phyloP scores from a whole-genome alignment of 2,329 filamentous ascomycete species.

The Amesomyces nigricolor region DNA sequence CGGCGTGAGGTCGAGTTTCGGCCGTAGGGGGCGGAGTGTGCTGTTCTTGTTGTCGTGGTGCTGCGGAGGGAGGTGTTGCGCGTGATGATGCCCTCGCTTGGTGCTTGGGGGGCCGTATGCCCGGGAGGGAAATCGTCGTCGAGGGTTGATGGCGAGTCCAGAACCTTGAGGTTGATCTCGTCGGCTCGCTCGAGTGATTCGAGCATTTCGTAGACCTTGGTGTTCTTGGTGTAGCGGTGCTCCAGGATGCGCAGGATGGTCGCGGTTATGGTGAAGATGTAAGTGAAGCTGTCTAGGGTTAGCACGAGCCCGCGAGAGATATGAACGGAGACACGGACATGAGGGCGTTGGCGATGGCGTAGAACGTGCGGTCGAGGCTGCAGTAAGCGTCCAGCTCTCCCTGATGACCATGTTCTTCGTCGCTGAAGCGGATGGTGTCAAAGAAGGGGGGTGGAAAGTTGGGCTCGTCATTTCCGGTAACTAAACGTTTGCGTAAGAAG shows the following conservation, averaged over 20 bases:
- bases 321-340: slow-evolving; percentile 26
- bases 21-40: slow-evolving; percentile 7
- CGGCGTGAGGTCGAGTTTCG: slow-evolving; percentile 15
- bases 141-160: slow-evolving; percentile 12
- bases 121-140: background rate
- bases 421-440: slow-evolving; percentile 31
- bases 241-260: slow-evolving; percentile 28
- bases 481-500: slow-evolving; percentile 6
- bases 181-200: slow-evolving; percentile 25
- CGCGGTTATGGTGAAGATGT: slow-evolving; percentile 21
- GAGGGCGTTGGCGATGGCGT: slow-evolving; percentile 27
- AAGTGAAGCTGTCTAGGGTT: slow-evolving; percentile 13
- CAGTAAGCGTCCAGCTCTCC: slow-evolving; percentile 30
- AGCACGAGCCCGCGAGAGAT: background rate
- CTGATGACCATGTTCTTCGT: slow-evolving; percentile 22
- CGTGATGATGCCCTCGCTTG: slow-evolving; percentile 28
- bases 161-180: slow-evolving; percentile 25
- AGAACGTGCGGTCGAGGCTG: slow-evolving; percentile 32
- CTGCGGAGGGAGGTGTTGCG: slow-evolving; percentile 26
- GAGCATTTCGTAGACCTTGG: slow-evolving; percentile 25
- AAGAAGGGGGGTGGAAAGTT: slow-evolving; percentile 19
- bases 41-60: slow-evolving; percentile 20
- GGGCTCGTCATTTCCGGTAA: slow-evolving; percentile 1
- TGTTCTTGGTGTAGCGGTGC: slow-evolving; percentile 27
- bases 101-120: slow-evolving; percentile 10